These are phyloP conservation scores for Fusarium penzigii DNA, from an alignment of 2,329 filamentous ascomycete genomes.

Conservation along the genomic window DNA sequence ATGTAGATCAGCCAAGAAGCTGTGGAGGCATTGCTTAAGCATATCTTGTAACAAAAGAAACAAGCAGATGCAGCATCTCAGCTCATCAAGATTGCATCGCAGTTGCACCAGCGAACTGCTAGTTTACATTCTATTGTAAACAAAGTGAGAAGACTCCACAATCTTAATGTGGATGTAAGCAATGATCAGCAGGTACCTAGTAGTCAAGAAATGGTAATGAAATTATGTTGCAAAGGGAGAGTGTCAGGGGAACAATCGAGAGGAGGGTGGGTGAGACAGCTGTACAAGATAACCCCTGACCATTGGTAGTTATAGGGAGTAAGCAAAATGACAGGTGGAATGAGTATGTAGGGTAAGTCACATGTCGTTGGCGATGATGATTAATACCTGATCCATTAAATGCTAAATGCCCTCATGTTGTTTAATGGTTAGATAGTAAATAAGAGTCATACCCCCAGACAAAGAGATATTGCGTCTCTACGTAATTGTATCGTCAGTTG, in stretches of 20 bases:
- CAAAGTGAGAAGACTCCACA: not conserved
- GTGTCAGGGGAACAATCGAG: not conserved
- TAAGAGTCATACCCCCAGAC: no score
- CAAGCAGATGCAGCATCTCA: not conserved
- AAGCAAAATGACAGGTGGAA: not conserved
- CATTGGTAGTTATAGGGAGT: no score
- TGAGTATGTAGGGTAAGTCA: not conserved
- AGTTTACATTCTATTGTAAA: not conserved
- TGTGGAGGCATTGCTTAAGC: not conserved
- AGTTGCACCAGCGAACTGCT: not conserved
- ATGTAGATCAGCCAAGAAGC: not conserved
- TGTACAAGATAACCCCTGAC: not conserved
- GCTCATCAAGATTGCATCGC: not conserved
- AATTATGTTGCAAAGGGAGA: not conserved
- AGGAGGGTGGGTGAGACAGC: not conserved
- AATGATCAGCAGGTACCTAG: not conserved
- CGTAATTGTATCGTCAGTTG: no score
- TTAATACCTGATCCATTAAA: not conserved
- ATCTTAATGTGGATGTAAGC: not conserved
- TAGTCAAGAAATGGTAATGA: not conserved
- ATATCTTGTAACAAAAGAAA: not conserved
- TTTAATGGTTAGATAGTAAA: no score
- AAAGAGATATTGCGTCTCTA: no score
- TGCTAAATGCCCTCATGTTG: no score
- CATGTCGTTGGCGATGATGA: not conserved